phyloP scores from a whole-genome alignment of 2,329 filamentous ascomycete genomes.

The Aspergillus fumigatus region DNA sequence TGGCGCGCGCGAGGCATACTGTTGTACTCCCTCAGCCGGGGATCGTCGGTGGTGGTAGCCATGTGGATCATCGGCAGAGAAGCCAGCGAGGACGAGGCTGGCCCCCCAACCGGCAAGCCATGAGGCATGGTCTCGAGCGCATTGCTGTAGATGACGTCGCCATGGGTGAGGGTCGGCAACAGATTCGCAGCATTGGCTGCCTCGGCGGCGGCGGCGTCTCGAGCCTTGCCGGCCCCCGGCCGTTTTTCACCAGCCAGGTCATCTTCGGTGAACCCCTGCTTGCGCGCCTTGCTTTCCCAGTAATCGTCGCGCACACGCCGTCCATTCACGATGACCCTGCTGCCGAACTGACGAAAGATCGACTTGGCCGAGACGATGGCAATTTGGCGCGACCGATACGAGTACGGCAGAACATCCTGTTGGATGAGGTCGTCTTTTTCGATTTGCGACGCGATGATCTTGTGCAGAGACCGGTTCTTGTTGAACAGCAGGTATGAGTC shows the following conservation, averaged over 20 bases:
- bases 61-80: slow-evolving; percentile 82
- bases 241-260: slow-evolving; percentile 94
- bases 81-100: slow-evolving; percentile 58
- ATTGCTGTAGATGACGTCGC: slow-evolving; percentile 85
- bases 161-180: slow-evolving; percentile 63
- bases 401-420: slow-evolving; percentile 94
- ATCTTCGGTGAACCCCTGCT: slow-evolving; percentile 97
- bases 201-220: slow-evolving; percentile 73
- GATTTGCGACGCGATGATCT: slow-evolving; percentile 92
- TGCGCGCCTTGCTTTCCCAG: slow-evolving; percentile 94
- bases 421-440: slow-evolving; percentile 96
- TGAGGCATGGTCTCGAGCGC: slow-evolving; percentile 64
- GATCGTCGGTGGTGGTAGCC: slow-evolving; percentile 71
- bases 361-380: slow-evolving; percentile 95
- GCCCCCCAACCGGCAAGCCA: slow-evolving; percentile 67
- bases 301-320: slow-evolving; percentile 94
- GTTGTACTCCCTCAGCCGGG: slow-evolving; percentile 74
- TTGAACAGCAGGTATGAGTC: slow-evolving; percentile 99
- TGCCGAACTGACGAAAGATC: slow-evolving; percentile 98
- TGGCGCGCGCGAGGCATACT: slow-evolving; percentile 81
- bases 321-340: slow-evolving; percentile 84
- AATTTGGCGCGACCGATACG: slow-evolving; percentile 96
- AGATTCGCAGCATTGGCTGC: slow-evolving; percentile 56
- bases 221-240: slow-evolving; percentile 82
- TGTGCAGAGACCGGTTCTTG: slow-evolving; percentile 93